Conservation (phyloP, 805 yeast species). For the Zygosaccharomyces kombuchaensis region DNA sequence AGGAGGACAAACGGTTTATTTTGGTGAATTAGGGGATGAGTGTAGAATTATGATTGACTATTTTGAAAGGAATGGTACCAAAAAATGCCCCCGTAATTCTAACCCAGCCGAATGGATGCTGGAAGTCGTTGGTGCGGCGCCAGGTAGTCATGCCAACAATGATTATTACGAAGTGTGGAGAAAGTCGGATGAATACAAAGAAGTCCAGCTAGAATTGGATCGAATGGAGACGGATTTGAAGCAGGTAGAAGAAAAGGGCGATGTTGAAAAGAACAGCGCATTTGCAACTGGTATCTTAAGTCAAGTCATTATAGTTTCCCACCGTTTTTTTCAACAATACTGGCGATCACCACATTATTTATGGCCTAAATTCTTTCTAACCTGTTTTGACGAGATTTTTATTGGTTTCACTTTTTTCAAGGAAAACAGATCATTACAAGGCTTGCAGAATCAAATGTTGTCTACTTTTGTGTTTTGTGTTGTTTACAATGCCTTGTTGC, state of each 20-base stretch:
- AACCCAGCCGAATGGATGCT: slow-evolving; percentile 94
- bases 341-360: slow-evolving; percentile 63
- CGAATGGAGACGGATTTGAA: slow-evolving; percentile 58
- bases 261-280: slow-evolving; percentile 33
- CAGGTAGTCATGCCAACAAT: slow-evolving; percentile 68
- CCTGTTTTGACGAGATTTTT: slow-evolving; percentile 52
- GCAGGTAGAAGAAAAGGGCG: slow-evolving; percentile 34
- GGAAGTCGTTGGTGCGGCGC: slow-evolving; percentile 79
- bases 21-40: slow-evolving; percentile 62
- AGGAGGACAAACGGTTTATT: slow-evolving; percentile 73
- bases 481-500: slow-evolving; percentile 51
- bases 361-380: slow-evolving; percentile 55
- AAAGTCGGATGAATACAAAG: slow-evolving; percentile 56
- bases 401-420: slow-evolving; percentile 73
- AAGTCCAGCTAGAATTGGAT: slow-evolving; percentile 56
- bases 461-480: slow-evolving; percentile 65
- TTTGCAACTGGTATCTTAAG: slow-evolving; percentile 42
- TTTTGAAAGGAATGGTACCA: slow-evolving; percentile 63
- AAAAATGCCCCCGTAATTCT: slow-evolving; percentile 60
- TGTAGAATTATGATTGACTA: slow-evolving; percentile 56
- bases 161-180: slow-evolving; percentile 77
- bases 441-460: slow-evolving; percentile 80
- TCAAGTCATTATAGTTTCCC: slow-evolving; percentile 45
- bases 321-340: slow-evolving; percentile 58
- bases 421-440: slow-evolving; percentile 58